phyloP scores from a whole-genome alignment of 768 basidiomycete genomes.

The Leccinellum luteum region DNA sequence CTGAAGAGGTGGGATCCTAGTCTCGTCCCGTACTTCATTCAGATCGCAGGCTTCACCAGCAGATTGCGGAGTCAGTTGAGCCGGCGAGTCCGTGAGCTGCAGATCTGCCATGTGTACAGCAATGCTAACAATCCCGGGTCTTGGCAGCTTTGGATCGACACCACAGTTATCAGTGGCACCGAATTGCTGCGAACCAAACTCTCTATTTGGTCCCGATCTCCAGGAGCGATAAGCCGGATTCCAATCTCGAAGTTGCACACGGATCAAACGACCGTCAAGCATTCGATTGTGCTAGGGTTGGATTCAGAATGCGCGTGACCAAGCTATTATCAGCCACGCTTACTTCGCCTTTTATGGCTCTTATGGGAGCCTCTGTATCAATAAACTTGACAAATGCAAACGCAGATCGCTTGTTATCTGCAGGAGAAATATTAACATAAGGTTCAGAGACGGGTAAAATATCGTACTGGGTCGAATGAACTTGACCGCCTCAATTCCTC shows the following conservation, averaged over 20 bases:
- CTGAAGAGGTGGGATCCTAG: not conserved
- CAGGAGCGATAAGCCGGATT: constrained; percentile 51
- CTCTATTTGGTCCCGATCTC: constrained; percentile 38
- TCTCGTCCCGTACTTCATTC: constrained; percentile 19
- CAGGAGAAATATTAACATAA: not conserved
- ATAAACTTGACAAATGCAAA: constrained; percentile 80
- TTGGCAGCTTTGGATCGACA: constrained; percentile 12
- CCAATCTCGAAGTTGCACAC: constrained; percentile 72
- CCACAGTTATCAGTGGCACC: constrained; percentile 6
- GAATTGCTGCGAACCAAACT: constrained; percentile 29
- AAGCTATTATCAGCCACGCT: not conserved
- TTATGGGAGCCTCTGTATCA: constrained; percentile 59
- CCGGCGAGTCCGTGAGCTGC: constrained; percentile 4
- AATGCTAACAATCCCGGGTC: constrained; percentile 7
- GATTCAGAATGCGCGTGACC: constrained; percentile 1
- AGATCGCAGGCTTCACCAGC: constrained; percentile 11
- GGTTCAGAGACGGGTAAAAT: not conserved
- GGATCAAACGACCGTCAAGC: constrained; percentile 66
- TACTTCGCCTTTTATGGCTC: constrained; percentile 67
- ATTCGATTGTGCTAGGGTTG: constrained; percentile 63
- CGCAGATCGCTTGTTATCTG: constrained; percentile 63
- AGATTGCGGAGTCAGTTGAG: not conserved
- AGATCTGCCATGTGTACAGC: constrained; percentile 11
- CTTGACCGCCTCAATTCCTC: constrained; percentile 61
- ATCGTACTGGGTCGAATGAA: constrained; percentile 62